Evolutionary conservation across 768 basidiomycete species (phyloP).

Genomic region (Termitomyces sp.): DNA sequence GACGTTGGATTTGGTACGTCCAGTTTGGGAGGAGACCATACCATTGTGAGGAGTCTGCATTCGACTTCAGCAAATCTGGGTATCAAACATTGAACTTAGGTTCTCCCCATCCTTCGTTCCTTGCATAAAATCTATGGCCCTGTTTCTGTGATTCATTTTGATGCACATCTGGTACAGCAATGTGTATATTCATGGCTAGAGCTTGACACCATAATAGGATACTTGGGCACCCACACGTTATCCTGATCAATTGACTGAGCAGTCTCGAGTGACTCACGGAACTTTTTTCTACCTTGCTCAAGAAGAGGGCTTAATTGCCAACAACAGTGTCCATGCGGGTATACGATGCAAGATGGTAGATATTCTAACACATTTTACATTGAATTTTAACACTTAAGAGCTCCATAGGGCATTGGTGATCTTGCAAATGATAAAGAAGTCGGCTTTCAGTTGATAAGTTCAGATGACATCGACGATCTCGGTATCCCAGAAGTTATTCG

Average conservation of each 20-base stretch:
- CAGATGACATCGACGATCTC: constrained; percentile 80
- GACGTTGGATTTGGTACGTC: background rate
- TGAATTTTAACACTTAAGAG: constrained; percentile 16
- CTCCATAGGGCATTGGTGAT: constrained; percentile 51
- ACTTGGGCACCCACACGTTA: constrained; percentile 51
- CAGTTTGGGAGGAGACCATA: constrained; percentile 85
- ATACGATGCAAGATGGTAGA: constrained; percentile 69
- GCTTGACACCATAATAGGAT: constrained; percentile 34
- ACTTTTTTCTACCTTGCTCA: constrained; percentile 81
- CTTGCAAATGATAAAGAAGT: constrained; percentile 64
- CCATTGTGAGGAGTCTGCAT: constrained; percentile 48
- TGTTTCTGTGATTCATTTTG: constrained; percentile 80
- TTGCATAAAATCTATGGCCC: constrained; percentile 78
- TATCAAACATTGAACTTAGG: constrained; percentile 25
- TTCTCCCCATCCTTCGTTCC: constrained; percentile 79
- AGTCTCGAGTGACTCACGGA: constrained; percentile 75
- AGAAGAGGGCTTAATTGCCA: constrained; percentile 71
- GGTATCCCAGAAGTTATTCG: constrained; percentile 67
- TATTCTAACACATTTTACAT: constrained; percentile 14
- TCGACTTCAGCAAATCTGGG: background rate
- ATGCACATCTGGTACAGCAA: constrained; percentile 44
- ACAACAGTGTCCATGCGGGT: constrained; percentile 81
- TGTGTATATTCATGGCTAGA: background rate
- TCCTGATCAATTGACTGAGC: constrained; percentile 51
- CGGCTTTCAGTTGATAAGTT: constrained; percentile 76